phyloP scores from a whole-genome alignment of 202 grass and related monocot genomes.

The Panicum hallii region DNA sequence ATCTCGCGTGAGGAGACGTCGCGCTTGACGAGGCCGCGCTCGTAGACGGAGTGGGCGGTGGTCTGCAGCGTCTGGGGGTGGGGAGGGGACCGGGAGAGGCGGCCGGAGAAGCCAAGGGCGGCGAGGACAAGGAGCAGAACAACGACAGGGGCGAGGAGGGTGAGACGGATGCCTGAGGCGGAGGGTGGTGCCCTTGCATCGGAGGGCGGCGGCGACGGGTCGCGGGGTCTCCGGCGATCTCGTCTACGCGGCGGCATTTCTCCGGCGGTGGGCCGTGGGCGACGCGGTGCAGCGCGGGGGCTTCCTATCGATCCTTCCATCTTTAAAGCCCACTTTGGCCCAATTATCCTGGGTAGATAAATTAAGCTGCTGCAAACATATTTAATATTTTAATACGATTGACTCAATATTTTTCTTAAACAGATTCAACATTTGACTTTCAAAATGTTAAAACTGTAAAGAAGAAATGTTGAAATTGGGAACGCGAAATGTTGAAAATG shows the following conservation, averaged over 20 bases:
- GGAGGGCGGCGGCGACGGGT: constrained; percentile 38
- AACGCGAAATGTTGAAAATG: too few relatives aligned
- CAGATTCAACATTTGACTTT: too few relatives aligned
- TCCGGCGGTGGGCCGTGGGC: not conserved
- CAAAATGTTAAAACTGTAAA: too few relatives aligned
- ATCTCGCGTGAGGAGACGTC: constrained; percentile 64
- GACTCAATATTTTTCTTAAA: too few relatives aligned
- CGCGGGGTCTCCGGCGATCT: constrained; percentile 63
- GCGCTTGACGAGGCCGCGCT: constrained; percentile 72
- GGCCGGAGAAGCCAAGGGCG: constrained; percentile 51
- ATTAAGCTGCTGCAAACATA: too few relatives aligned
- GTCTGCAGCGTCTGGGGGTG: constrained; percentile 10
- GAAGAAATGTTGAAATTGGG: too few relatives aligned
- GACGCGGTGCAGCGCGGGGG: not conserved
- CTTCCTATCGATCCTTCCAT: too few relatives aligned
- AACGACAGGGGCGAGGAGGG: constrained; percentile 45
- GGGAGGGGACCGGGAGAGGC: constrained; percentile 11
- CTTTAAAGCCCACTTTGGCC: too few relatives aligned
- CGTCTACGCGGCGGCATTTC: constrained; percentile 73
- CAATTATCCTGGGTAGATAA: too few relatives aligned
- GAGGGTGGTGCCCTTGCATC: constrained; percentile 1
- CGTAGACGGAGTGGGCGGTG: constrained; percentile 57
- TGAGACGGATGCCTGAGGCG: constrained; percentile 36
- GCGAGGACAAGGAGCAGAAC: constrained; percentile 42
- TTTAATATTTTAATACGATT: too few relatives aligned